A percentile compares a stretch with the other conserved stretches of the same genome.
Evolutionary conservation across 2,329 filamentous ascomycete genomes (phyloP).

Genomic region (Dactylellina sp.): DNA sequence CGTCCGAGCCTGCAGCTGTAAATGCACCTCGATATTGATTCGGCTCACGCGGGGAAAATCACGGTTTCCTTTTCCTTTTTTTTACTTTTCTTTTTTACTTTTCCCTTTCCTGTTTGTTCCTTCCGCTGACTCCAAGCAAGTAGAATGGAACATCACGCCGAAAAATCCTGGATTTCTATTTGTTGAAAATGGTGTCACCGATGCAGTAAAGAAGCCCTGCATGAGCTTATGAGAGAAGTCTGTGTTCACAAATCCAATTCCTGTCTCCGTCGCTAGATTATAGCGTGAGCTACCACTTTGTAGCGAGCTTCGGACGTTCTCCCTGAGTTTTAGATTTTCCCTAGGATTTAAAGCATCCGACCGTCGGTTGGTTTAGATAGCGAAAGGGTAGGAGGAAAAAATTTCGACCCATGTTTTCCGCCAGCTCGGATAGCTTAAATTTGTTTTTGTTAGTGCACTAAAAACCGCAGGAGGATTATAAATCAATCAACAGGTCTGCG

Average conservation of each 20-base stretch:
- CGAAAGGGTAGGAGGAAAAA: slow-evolving; percentile 22
- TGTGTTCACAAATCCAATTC: slow-evolving; percentile 14
- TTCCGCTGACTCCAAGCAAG: too few species aligned
- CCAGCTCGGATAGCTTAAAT: slow-evolving; percentile 25
- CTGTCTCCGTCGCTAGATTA: too few species aligned
- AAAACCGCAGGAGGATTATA: slow-evolving; percentile 57
- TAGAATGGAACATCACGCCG: slow-evolving; percentile 13
- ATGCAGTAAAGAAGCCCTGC: slow-evolving; percentile 40
- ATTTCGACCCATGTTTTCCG: slow-evolving; percentile 28
- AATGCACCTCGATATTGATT: slow-evolving; percentile 3
- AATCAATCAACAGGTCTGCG: slow-evolving; percentile 37
- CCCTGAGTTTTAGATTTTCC: background rate
- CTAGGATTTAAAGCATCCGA: slow-evolving; percentile 22
- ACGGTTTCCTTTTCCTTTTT: too few species aligned
- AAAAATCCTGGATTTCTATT: slow-evolving; percentile 30
- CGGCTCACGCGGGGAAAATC: slow-evolving; percentile 30
- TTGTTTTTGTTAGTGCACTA: slow-evolving; percentile 30
- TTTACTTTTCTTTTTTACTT: background rate
- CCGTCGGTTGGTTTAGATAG: slow-evolving; percentile 27
- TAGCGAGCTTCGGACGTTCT: too few species aligned
- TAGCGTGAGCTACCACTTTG: too few species aligned
- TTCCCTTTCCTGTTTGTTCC: too few species aligned
- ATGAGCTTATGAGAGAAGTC: slow-evolving; percentile 2
- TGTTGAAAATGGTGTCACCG: slow-evolving; percentile 51
- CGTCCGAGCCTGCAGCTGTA: slow-evolving; percentile 4